Evolutionary conservation across 2,329 filamentous ascomycete species (phyloP).

Genomic region (Microdochium nivale): DNA sequence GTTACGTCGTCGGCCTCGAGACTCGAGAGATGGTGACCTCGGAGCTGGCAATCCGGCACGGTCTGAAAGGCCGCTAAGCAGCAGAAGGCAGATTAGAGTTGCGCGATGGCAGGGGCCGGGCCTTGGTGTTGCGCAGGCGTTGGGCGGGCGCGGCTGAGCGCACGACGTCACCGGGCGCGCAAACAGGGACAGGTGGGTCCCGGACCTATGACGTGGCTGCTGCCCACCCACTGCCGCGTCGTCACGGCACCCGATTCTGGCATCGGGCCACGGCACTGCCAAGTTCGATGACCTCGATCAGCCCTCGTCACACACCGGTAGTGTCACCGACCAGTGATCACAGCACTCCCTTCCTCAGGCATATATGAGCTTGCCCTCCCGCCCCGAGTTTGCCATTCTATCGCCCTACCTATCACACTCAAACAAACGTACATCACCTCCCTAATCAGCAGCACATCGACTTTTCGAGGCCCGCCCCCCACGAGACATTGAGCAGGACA

Average conservation of each 20-base stretch:
- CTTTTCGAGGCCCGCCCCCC: not conserved
- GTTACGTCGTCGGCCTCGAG: no score
- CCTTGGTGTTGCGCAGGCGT: not conserved
- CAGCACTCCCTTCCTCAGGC: no score
- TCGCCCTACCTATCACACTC: not conserved
- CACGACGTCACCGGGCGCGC: not conserved
- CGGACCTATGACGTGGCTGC: not conserved
- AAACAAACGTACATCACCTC: not conserved
- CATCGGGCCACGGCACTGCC: not conserved
- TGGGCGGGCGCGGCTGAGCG: not conserved
- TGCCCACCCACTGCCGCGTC: not conserved
- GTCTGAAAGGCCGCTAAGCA: no score
- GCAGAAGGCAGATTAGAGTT: not conserved
- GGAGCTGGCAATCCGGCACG: no score
- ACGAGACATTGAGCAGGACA: not conserved
- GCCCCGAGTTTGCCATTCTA: no score
- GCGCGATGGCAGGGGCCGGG: not conserved
- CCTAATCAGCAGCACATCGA: not conserved
- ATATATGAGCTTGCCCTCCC: no score
- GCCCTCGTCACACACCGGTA: not conserved
- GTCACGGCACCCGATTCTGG: no score
- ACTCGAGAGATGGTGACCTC: no score
- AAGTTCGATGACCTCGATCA: not conserved
- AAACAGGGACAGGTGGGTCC: not conserved
- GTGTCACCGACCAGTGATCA: not conserved